A percentile compares a stretch with the other conserved stretches of the same genome.
phyloP scores from a whole-genome alignment of 2,329 filamentous ascomycete species.

The Volutella citrinella region DNA sequence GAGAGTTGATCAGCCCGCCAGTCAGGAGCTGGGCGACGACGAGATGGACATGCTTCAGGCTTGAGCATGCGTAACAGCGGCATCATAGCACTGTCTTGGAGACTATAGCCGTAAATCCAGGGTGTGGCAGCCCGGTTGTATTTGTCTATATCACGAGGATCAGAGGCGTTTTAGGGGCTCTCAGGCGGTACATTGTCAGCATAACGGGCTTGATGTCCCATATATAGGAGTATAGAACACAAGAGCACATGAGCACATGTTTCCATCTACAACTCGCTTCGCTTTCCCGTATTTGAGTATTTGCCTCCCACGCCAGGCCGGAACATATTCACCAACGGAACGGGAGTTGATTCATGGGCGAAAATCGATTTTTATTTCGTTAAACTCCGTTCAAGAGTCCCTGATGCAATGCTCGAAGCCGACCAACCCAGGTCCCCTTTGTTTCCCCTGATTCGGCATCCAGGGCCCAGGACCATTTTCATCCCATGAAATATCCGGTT shows the following conservation, averaged over 20 bases:
- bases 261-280: no score
- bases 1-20: slow-evolving; percentile 27
- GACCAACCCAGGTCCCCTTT: slow-evolving; percentile 32
- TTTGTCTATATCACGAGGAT: slow-evolving; percentile 8
- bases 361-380: slow-evolving; percentile 40
- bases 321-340: no score
- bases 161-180: slow-evolving; percentile 13
- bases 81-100: slow-evolving; percentile 1
- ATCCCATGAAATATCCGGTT: slow-evolving; percentile 26
- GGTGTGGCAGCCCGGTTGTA: no score
- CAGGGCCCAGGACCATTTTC: slow-evolving; percentile 21
- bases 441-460: slow-evolving; percentile 16
- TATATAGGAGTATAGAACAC: no score
- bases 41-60: slow-evolving; percentile 50
- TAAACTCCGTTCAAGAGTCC: slow-evolving; percentile 39
- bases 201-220: no score
- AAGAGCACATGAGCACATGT: no score
- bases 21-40: slow-evolving; percentile 42
- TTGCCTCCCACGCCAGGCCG: neutral
- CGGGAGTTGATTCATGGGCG: slow-evolving; percentile 29
- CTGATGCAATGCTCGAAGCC: slow-evolving; percentile 42
- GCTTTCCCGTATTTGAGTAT: no score
- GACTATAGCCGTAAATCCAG: no score
- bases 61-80: slow-evolving; percentile 12
- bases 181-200: no score